Percentiles rank a stretch among this genome's conserved stretches.
Evolutionary conservation across 2,329 filamentous ascomycete species (phyloP).

Genomic region (Septoria petroselini): DNA sequence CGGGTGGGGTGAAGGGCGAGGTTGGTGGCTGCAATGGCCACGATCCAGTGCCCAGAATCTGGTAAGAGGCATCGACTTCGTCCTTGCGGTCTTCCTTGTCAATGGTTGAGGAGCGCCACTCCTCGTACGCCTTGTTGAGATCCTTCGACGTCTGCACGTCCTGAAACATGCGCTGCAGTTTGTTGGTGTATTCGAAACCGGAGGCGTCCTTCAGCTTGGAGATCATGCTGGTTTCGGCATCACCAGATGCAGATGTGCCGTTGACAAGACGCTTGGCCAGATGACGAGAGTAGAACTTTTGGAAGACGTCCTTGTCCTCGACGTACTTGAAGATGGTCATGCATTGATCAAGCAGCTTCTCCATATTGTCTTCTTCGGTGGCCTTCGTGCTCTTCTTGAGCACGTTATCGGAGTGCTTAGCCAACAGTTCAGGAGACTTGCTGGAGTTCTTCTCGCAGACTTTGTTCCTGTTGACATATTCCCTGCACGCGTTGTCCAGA

Average conservation of each 20-base stretch:
- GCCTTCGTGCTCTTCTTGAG: conserved; percentile 90
- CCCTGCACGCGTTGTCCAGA: conserved; percentile 91
- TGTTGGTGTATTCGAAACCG: conserved; percentile 99
- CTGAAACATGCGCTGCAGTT: conserved; percentile 99
- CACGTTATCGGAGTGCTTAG: conserved; percentile 91
- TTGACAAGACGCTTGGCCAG: conserved; percentile 91
- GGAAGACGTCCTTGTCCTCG: conserved; percentile 99
- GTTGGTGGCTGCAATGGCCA: conserved; percentile 88
- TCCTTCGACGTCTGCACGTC: conserved; percentile 99
- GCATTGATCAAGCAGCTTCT: conserved; percentile 82
- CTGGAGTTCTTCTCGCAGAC: conserved; percentile 92
- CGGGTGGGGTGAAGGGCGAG: conserved; percentile 83
- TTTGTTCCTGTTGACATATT: conserved; percentile 97
- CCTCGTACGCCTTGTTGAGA: conserved; percentile 83
- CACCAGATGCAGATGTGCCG: conserved; percentile 90
- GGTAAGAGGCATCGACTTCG: conserved; percentile 80
- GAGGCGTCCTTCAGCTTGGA: conserved; percentile 98
- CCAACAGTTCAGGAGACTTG: conserved; percentile 88
- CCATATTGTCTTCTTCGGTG: conserved; percentile 89
- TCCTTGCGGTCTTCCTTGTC: conserved; percentile 64
- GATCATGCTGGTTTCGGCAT: conserved; percentile 99
- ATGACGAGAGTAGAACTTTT: conserved; percentile 98
- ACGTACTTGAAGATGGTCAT: conserved; percentile 99
- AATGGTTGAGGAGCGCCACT: conserved; percentile 66
- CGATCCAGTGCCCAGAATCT: conserved; percentile 92